Percentiles rank a stretch among this genome's conserved stretches.
Evolutionary conservation across 1,284 basidiomycete species (phyloP).

Genomic region (Leccinum subrobustum): DNA sequence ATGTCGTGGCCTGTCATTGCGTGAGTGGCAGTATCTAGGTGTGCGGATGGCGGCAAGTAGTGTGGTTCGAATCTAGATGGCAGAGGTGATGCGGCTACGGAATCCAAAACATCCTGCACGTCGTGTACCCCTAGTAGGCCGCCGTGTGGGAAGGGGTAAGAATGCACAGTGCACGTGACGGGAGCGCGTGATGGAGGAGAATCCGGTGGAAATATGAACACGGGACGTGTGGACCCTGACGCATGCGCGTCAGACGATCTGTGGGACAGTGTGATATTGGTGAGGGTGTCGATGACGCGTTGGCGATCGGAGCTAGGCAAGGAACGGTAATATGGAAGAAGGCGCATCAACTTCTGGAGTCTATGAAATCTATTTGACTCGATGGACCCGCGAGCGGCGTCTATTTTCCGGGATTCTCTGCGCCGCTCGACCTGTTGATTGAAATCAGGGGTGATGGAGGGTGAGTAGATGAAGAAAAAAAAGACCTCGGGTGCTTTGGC

Average conservation of each 20-base stretch:
- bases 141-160: slow-evolving; percentile 16
- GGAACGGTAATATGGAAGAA: slow-evolving; percentile 38
- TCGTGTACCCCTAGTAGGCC: slow-evolving; percentile 10
- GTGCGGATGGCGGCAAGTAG: slow-evolving; percentile 8
- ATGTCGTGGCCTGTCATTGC: slow-evolving; percentile 8
- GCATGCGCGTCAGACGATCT: slow-evolving; percentile 15
- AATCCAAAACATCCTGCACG: slow-evolving; percentile 16
- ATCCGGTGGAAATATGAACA: slow-evolving; percentile 4
- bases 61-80: slow-evolving; percentile 24
- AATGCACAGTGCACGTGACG: slow-evolving; percentile 6
- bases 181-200: neutral
- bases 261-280: slow-evolving; percentile 11
- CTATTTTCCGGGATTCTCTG: slow-evolving; percentile 44
- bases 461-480: slow-evolving; percentile 8
- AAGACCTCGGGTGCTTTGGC: slow-evolving; percentile 72
- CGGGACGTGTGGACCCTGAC: slow-evolving; percentile 19
- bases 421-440: slow-evolving; percentile 48
- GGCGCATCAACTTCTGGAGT: slow-evolving; percentile 43
- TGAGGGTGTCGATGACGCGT: slow-evolving; percentile 29
- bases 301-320: slow-evolving; percentile 37
- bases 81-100: neutral
- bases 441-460: slow-evolving; percentile 8
- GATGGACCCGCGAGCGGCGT: slow-evolving; percentile 48
- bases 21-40: slow-evolving; percentile 6
- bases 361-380: slow-evolving; percentile 53